Evolutionary conservation across 2,329 filamentous ascomycete genomes (phyloP).

Genomic region (Epichloe festucae): DNA sequence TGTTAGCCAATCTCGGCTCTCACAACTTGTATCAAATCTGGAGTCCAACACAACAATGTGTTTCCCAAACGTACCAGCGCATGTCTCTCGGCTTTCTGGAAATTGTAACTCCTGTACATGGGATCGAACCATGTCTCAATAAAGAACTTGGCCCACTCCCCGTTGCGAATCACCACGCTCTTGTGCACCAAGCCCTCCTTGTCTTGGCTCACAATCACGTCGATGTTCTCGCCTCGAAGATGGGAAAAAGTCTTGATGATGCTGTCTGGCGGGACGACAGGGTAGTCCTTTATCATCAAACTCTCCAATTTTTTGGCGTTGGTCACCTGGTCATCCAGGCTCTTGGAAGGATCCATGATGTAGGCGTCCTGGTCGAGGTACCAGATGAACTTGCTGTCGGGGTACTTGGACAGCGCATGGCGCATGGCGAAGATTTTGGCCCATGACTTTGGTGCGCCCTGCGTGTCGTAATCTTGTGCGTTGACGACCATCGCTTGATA

Average conservation of each 20-base stretch:
- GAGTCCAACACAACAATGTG: background rate
- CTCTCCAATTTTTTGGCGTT: constrained; percentile 52
- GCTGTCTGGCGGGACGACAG: constrained; percentile 87
- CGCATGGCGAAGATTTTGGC: constrained; percentile 72
- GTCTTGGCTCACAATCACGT: constrained; percentile 78
- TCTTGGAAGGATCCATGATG: constrained; percentile 70
- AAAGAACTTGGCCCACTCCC: constrained; percentile 87
- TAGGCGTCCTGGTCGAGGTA: constrained; percentile 73
- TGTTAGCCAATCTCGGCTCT: background rate
- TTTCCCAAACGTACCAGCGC: constrained; percentile 52
- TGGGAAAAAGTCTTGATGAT: constrained; percentile 91
- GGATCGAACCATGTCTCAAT: constrained; percentile 95
- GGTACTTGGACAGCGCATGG: constrained; percentile 72
- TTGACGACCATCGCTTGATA: constrained; percentile 77
- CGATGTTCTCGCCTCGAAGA: constrained; percentile 63
- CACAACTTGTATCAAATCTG: background rate
- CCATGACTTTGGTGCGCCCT: constrained; percentile 51
- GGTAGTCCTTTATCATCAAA: constrained; percentile 71
- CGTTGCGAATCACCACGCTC: constrained; percentile 69
- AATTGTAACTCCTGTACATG: constrained; percentile 86
- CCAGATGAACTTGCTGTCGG: constrained; percentile 72
- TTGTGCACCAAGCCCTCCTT: constrained; percentile 61
- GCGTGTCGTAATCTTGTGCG: constrained; percentile 61
- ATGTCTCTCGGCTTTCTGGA: constrained; percentile 87
- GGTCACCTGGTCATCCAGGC: constrained; percentile 61